phyloP scores from a whole-genome alignment of 441 rosid genomes.

The Gossypium aridum region DNA sequence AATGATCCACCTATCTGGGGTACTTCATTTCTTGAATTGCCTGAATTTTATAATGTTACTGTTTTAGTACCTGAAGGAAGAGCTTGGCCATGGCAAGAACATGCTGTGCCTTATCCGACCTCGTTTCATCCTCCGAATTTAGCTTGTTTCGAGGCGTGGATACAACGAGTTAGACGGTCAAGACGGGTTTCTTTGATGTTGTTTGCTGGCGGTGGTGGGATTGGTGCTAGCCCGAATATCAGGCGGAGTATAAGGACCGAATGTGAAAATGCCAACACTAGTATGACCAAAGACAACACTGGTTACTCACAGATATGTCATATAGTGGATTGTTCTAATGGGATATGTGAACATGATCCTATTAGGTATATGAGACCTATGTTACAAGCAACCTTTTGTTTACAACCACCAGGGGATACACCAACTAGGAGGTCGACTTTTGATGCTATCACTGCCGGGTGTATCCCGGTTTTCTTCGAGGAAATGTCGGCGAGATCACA shows the following conservation, averaged over 20 bases:
- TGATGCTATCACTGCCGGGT: constrained; percentile 74
- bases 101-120: constrained; percentile 79
- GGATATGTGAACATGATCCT: constrained; percentile 86
- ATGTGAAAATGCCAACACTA: constrained; percentile 32
- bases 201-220: constrained; percentile 87
- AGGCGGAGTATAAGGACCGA: constrained; percentile 73
- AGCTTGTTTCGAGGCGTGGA: constrained; percentile 58
- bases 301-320: constrained; percentile 44
- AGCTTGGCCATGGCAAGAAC: constrained; percentile 89
- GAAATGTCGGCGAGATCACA: constrained; percentile 64
- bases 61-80: constrained; percentile 64
- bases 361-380: constrained; percentile 69
- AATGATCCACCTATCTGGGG: constrained; percentile 87
- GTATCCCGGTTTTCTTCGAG: constrained; percentile 92
- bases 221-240: constrained; percentile 50
- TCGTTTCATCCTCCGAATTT: constrained; percentile 78
- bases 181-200: constrained; percentile 54
- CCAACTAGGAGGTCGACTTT: constrained; percentile 81
- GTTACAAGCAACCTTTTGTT: constrained; percentile 64
- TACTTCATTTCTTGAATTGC: constrained; percentile 70
- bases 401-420: constrained; percentile 91
- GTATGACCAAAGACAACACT: not conserved
- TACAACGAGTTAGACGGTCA: constrained; percentile 50
- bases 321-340: constrained; percentile 79
- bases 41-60: constrained; percentile 67